Percentiles rank a stretch among this genome's conserved stretches.
Evolutionary conservation across 257 asterid genomes (phyloP).

Genomic region (Nicotiana undulata): DNA sequence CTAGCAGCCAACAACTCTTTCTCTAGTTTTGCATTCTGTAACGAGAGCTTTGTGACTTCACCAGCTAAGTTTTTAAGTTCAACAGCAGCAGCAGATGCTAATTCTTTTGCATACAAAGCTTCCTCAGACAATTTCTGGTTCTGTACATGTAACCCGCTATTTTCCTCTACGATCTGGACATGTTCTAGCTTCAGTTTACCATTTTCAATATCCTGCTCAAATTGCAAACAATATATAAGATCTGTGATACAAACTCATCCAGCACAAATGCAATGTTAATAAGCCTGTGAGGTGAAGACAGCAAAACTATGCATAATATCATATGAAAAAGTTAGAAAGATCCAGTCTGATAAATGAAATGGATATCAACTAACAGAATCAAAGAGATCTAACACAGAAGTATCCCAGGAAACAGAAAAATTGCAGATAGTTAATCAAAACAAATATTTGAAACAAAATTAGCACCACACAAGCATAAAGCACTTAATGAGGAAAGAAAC

Average conservation of each 20-base stretch:
- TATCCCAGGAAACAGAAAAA: neutral
- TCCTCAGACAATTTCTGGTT: conserved; percentile 89
- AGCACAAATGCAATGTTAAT: neutral
- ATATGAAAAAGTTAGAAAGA: neutral
- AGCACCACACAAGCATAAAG: neutral
- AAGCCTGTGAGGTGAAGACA: neutral
- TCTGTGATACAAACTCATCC: neutral
- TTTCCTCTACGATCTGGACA: conserved; percentile 71
- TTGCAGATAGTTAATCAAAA: neutral
- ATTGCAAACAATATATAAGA: neutral
- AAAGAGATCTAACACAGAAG: neutral
- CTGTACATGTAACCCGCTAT: conserved; percentile 78
- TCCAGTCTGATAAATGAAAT: neutral
- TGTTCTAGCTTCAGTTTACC: conserved; percentile 75
- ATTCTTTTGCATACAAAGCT: conserved; percentile 95
- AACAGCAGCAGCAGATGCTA: conserved; percentile 98
- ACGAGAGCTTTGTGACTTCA: conserved; percentile 87
- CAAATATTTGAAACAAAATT: neutral
- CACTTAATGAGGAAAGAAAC: neutral
- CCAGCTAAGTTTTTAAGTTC: conserved; percentile 89
- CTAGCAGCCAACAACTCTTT: conserved; percentile 67
- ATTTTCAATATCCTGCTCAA: conserved; percentile 73
- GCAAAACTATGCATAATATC: neutral
- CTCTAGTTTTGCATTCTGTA: conserved; percentile 75
- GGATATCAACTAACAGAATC: neutral